Base-by-base conservation (phyloP, 1,284 basidiomycete genomes). In the Malassezia japonica region DNA sequence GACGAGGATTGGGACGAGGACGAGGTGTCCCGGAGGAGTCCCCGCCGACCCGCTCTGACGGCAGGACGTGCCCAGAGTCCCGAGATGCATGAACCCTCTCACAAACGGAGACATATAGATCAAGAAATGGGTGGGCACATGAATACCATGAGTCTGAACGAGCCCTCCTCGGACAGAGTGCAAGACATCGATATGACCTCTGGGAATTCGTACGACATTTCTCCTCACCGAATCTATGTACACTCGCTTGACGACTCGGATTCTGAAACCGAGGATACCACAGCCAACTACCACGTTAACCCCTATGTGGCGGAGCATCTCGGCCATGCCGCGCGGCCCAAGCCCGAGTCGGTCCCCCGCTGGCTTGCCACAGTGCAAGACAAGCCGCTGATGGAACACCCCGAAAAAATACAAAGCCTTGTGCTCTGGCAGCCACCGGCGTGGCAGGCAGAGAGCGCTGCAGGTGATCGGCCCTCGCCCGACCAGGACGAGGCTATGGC, bases 81-180 rank as follows among this genome's bases (percentile, higher is more conserved):
- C n/a, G n/a, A n/a, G n/a, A n/a, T n/a, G n/a, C n/a, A n/a, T n/a
- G n/a, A n/a, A n/a, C n/a, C n/a, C n/a, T n/a, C n/a, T n/a, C 40
- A 49, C n/a, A 54, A 54, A n/a, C 46, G 46, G 33, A 32, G 51
- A 13, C 46, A 54, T 36, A 18, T 54, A 12, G 46, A 48, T 10
- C 25, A 24, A n/a, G 46, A 44, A 20, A 43, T 53, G 2, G 45
- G 39, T 2, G n/a, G 18, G 24, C 29, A 16, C 13, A 23, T 54
- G 43, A 32, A 39, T 13, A 29, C 29, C 4, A 53, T 53, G 50
- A 29, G 35, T 13, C 29, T 53, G 7, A n/a, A 31, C 7, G 50
- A 47, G 16, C 16, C 29, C 8, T 25, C 6, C 5, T 10, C 31
- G 27, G 31, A 10, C n/a, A 15, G 15, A 15, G 33, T 24, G 21